Percentiles rank a stretch among this genome's conserved stretches.
Conservation (phyloP, 2,329 filamentous ascomycete genomes). For the Talaromyces sp. region DNA sequence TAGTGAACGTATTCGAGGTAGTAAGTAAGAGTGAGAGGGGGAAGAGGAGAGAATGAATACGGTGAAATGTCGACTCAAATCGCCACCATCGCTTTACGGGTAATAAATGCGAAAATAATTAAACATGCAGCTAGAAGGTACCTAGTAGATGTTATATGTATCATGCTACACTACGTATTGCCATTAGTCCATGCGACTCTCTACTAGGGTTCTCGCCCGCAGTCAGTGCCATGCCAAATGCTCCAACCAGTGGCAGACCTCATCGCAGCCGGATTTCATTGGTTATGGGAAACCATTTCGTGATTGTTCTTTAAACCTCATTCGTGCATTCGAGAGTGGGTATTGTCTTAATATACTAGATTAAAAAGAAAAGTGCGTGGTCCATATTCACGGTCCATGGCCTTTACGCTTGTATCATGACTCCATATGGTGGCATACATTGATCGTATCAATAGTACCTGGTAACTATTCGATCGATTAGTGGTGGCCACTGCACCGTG, state of each 20-base stretch:
- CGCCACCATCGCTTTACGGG: not conserved
- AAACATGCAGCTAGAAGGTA: conserved; percentile 2
- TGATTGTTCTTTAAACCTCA: not conserved
- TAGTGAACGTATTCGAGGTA: not conserved
- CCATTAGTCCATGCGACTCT: not conserved
- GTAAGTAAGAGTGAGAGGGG: not conserved
- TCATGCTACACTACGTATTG: not conserved
- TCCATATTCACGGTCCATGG: not conserved
- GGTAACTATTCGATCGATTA: not conserved
- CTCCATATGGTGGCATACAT: not conserved
- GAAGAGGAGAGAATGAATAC: not conserved
- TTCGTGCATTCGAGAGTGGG: not conserved
- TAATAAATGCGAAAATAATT: not conserved
- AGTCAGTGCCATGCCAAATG: conserved; percentile 6
- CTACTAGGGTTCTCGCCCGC: not conserved
- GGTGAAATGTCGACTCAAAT: not conserved
- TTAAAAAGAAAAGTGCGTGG: not conserved
- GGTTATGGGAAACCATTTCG: not conserved
- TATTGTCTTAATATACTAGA: not conserved
- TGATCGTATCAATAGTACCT: not conserved
- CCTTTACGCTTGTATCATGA: not conserved
- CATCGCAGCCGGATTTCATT: not conserved
- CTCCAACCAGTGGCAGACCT: not conserved
- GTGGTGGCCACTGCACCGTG: not conserved
- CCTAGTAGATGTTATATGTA: not conserved